Conservation (phyloP, 1,284 basidiomycete species). For the Exobasidium rhododendri region DNA sequence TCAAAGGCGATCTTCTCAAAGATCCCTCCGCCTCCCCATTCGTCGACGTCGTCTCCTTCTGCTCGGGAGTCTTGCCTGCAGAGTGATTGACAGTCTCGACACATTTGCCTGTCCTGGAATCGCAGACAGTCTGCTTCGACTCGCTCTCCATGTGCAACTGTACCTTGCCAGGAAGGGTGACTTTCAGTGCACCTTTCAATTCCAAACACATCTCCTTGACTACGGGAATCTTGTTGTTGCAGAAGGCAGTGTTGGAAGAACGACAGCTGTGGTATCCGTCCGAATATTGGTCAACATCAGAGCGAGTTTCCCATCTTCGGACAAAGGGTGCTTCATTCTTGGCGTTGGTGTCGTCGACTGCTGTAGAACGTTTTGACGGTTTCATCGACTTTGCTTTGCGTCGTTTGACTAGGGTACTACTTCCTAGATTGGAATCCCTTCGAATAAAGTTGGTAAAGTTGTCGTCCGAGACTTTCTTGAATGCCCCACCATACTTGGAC, state of each 20-base stretch:
- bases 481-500: not conserved
- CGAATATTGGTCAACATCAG: not conserved
- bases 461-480: not conserved
- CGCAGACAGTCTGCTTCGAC: not conserved
- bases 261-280: not conserved
- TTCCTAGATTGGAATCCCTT: not conserved
- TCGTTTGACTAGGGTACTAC: not conserved
- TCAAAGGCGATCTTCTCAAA: not conserved
- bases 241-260: not conserved
- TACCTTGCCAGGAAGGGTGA: not conserved
- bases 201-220: not conserved
- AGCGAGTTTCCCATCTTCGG: not conserved
- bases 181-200: not conserved
- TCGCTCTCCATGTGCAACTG: not conserved
- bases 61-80: not conserved
- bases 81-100: not conserved
- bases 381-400: not conserved
- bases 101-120: not conserved
- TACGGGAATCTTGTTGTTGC: not conserved
- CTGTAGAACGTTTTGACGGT: not conserved
- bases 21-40: not conserved
- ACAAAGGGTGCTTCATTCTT: too few relatives aligned
- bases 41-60: not conserved
- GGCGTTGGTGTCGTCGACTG: not conserved
- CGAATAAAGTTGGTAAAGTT: not conserved